Evolutionary conservation across 805 yeast species (phyloP), one percentile per base, ranked within the genome.

Genomic region (Yamadazyma endophytica): DNA sequence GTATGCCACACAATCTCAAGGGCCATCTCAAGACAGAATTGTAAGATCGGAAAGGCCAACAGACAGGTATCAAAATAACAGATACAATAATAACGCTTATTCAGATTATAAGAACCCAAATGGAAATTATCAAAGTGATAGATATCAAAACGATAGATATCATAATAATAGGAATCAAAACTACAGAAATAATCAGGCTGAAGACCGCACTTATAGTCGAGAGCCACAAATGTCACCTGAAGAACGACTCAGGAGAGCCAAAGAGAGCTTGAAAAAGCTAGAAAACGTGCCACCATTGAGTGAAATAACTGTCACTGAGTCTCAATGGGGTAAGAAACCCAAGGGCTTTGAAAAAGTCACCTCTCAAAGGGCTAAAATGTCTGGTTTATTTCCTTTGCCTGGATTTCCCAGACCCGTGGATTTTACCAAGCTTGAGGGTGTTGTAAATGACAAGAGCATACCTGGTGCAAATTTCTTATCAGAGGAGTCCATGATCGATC

Each of bases 311-410:
- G 61, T 79, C 9, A 46, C 57, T 9, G 64, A 62, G 13, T 66
- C 85, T 0, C 58, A 65, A 29, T 86, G 95, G 95, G 92, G 85
- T 30, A 60, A 73, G 15, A 67, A 70, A 20, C 88, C 95, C 1
- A 64, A 66, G 39, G 90, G 86, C 0, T 82, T 82, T 50, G 92
- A 84, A 47, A 71, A 73, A 5, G 77, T 82, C 1, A 71, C 83
- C 2, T 82, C 92, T 0, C 84, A 79, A 39, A 65, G 81, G 37
- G 95, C 92, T 5, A 87, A 86, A 46, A 58, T 82, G 12, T 73
- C 86, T 1, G 95, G 95, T 0, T 54, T 84, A 2, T 87, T 86
- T 46, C 86, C 89, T 2, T 61, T 74, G 12, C 90, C 92, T 1
- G 88, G 88, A 4, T 69, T 66, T 40, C 77, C 77, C 0, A 46